Percentiles rank a stretch among this genome's conserved stretches.
These are phyloP conservation scores for Trichothecium roseum DNA, from an alignment of 2,329 filamentous ascomycete species.

Conservation along the genomic window DNA sequence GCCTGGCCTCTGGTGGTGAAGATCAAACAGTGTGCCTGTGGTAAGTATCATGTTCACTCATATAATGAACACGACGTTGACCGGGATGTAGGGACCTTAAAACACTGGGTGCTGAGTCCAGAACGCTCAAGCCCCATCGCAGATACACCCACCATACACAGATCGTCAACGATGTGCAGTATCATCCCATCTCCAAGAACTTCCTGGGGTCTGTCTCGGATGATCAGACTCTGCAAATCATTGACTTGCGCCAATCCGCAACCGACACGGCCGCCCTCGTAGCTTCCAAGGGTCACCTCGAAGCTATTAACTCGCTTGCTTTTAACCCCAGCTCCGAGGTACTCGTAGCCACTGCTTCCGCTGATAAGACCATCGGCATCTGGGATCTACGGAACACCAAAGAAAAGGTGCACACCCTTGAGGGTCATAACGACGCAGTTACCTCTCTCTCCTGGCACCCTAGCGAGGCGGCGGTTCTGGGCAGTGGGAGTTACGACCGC, in stretches of 20 bases:
- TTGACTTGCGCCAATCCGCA: slow-evolving; percentile 67
- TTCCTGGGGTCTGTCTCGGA: slow-evolving; percentile 92
- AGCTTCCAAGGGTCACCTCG: slow-evolving; percentile 65
- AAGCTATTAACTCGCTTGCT: slow-evolving; percentile 91
- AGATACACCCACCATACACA: slow-evolving; percentile 82
- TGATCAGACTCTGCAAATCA: slow-evolving; percentile 83
- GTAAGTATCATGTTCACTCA: slow-evolving; percentile 35
- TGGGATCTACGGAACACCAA: slow-evolving; percentile 93
- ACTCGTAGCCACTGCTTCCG: slow-evolving; percentile 83
- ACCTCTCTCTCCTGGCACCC: slow-evolving; percentile 95
- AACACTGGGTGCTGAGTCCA: slow-evolving; percentile 59
- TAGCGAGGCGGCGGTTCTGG: slow-evolving; percentile 75
- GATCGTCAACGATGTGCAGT: slow-evolving; percentile 94
- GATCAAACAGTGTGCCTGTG: slow-evolving; percentile 87
- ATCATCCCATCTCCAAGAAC: slow-evolving; percentile 75
- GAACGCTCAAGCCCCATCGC: slow-evolving; percentile 57
- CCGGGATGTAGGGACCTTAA: slow-evolving; percentile 58
- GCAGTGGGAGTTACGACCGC: slow-evolving; percentile 85
- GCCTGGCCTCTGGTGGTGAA: slow-evolving; percentile 82
- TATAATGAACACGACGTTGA: slow-evolving; percentile 8
- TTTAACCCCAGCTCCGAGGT: slow-evolving; percentile 92
- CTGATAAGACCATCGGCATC: slow-evolving; percentile 87
- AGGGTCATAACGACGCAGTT: slow-evolving; percentile 81
- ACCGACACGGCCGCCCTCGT: slow-evolving; percentile 59
- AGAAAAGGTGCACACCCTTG: slow-evolving; percentile 78